These are phyloP conservation scores for Coprinopsis sp. DNA, from an alignment of 768 basidiomycete species.

Conservation along the genomic window DNA sequence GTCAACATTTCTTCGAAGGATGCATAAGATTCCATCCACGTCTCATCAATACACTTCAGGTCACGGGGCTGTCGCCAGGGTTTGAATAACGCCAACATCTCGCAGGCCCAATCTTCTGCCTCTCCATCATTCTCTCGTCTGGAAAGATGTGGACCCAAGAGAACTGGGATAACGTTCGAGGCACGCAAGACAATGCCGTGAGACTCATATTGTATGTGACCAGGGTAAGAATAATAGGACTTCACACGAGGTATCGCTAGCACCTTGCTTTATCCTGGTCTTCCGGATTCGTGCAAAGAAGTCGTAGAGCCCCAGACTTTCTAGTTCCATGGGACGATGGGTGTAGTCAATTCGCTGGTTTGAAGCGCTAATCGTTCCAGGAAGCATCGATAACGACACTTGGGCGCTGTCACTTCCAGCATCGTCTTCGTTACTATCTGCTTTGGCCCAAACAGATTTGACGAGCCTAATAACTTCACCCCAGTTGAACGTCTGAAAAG, in stretches of 20 bases:
- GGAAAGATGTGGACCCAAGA: neutral
- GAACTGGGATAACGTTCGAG: neutral
- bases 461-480: too few relatives aligned
- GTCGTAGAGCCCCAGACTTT: neutral
- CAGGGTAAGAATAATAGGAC: neutral
- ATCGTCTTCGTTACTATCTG: too few relatives aligned
- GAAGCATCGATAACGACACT: too few relatives aligned
- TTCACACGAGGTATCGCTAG: too few relatives aligned
- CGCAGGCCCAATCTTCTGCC: neutral
- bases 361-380: neutral
- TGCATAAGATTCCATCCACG: neutral
- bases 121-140: neutral
- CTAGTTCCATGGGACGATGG: neutral
- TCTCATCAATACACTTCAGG: neutral
- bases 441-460: too few relatives aligned
- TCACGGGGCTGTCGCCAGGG: neutral
- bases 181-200: neutral
- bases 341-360: neutral
- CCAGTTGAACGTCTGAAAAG: too few relatives aligned
- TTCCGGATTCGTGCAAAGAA: too few relatives aligned
- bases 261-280: too few relatives aligned
- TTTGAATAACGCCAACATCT: too few relatives aligned
- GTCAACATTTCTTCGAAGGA: too few relatives aligned
- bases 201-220: neutral
- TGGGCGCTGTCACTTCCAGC: too few relatives aligned